Conservation (phyloP, 192 early-diverging fungal genomes). For the Spinellus fusiger region DNA sequence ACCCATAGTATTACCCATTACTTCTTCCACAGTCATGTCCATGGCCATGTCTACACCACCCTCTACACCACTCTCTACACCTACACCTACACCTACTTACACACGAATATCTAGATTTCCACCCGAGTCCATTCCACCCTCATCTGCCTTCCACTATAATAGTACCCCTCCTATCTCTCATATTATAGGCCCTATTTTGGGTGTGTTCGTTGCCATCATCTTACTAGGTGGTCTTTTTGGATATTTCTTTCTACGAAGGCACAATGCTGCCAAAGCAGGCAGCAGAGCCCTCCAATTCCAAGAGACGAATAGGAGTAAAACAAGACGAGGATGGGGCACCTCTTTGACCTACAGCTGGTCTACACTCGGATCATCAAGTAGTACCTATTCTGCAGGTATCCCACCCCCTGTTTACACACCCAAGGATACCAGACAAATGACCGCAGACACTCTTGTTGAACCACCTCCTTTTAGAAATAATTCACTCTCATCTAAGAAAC, state of each 20-base stretch:
- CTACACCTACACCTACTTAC: neutral
- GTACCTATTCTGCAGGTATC: neutral
- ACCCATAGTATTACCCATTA: neutral
- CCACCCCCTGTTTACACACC: constrained; percentile 11
- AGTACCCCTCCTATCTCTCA: neutral
- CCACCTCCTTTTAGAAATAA: neutral
- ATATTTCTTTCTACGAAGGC: neutral
- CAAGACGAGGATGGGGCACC: neutral
- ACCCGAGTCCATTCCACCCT: neutral
- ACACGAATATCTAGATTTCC: neutral
- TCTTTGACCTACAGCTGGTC: neutral
- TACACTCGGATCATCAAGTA: neutral
- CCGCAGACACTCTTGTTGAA: constrained; percentile 11
- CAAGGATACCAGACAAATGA: constrained; percentile 2
- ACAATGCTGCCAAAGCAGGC: neutral
- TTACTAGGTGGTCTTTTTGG: neutral
- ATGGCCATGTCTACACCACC: neutral
- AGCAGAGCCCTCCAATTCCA: neutral
- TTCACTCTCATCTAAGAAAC: neutral
- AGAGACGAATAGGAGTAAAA: neutral
- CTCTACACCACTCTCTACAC: neutral
- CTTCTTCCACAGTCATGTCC: neutral
- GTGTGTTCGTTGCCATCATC: neutral
- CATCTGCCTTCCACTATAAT: neutral
- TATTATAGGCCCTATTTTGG: neutral